Conservation (phyloP, 768 basidiomycete species). For the Trametes villosa region DNA sequence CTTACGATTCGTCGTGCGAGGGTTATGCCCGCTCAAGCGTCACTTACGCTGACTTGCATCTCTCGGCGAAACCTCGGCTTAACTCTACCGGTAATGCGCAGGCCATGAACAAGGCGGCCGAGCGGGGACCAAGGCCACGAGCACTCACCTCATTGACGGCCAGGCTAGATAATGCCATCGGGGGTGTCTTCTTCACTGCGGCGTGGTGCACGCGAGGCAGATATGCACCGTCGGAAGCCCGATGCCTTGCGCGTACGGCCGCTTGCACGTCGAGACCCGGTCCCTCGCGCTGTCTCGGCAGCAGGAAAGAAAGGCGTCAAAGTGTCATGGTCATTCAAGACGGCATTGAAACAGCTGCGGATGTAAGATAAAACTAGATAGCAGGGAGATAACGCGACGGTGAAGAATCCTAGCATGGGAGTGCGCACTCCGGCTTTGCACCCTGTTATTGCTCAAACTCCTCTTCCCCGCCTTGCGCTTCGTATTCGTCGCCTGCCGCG, state of each 20-base stretch:
- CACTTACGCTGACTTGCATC: neutral
- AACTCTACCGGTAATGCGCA: conserved; percentile 1
- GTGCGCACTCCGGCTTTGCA: neutral
- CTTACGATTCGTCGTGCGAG: neutral
- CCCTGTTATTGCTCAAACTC: conserved; percentile 6
- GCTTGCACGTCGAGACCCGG: too few relatives aligned
- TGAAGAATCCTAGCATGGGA: too few relatives aligned
- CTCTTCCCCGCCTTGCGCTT: neutral
- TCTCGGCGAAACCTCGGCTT: neutral
- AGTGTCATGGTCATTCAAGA: too few relatives aligned
- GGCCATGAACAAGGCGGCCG: neutral
- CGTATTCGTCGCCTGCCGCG: conserved; percentile 1
- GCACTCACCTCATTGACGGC: conserved; percentile 8
- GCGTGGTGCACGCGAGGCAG: conserved; percentile 3
- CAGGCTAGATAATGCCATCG: neutral
- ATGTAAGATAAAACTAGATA: neutral
- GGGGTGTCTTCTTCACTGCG: conserved; percentile 1
- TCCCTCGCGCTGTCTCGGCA: too few relatives aligned
- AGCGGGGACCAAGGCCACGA: neutral
- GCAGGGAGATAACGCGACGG: neutral
- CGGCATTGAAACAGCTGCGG: neutral
- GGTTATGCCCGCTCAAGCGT: neutral
- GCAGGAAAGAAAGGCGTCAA: too few relatives aligned
- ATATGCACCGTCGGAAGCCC: neutral
- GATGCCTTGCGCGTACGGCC: too few relatives aligned